Percentiles rank a stretch among this genome's conserved stretches.
Evolutionary conservation across 345 rosid genomes (phyloP).

Genomic region (Carallia brachiata): DNA sequence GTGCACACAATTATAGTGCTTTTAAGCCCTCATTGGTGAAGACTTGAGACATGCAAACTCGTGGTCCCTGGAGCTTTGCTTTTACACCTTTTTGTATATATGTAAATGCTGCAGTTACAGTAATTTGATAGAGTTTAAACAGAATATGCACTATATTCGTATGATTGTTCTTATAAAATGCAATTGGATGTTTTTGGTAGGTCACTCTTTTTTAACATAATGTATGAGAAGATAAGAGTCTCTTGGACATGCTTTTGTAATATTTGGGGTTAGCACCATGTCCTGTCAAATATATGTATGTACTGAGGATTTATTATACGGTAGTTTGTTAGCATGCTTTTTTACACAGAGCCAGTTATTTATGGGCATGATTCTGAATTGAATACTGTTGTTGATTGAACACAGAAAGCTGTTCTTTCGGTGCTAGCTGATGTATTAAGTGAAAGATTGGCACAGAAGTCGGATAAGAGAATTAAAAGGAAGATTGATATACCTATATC

Average conservation of each 20-base stretch:
- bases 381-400: conserved; percentile 36
- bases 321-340: not conserved
- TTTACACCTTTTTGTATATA: not conserved
- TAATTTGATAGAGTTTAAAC: not conserved
- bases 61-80: not conserved
- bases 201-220: no score
- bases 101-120: not conserved
- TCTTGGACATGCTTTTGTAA: no score
- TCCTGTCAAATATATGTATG: no score
- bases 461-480: conserved; percentile 54
- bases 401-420: conserved; percentile 96
- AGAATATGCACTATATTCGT: no score
- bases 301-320: no score
- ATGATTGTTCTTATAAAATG: no score
- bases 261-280: no score
- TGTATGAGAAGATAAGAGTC: no score
- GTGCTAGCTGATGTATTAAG: conserved; percentile 65
- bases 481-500: conserved; percentile 53
- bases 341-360: not conserved
- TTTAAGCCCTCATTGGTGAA: not conserved
- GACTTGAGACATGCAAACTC: not conserved
- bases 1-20: no score
- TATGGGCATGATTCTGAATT: conserved; percentile 25
- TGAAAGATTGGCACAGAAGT: conserved; percentile 46
- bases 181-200: no score